A percentile compares a stretch with the other conserved stretches of the same genome.
phyloP scores from a whole-genome alignment of 805 yeast genomes.

The Kuraishia floccosa region DNA sequence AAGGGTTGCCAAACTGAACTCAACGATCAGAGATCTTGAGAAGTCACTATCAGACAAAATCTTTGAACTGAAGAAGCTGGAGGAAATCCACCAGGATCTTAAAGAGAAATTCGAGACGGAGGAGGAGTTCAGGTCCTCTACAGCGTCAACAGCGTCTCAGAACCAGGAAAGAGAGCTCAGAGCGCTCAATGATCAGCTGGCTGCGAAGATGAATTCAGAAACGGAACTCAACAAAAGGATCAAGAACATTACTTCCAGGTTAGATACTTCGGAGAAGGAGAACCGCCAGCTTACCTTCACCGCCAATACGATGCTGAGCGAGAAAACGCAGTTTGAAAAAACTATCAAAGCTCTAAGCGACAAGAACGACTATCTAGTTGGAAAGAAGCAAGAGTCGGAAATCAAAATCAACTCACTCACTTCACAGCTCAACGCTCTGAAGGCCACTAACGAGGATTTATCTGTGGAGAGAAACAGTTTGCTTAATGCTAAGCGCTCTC shows the following conservation, averaged over 20 bases:
- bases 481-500: conserved; percentile 32
- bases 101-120: conserved; percentile 39
- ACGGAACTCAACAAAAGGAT: conserved; percentile 53
- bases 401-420: conserved; percentile 30
- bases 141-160: conserved; percentile 14
- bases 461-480: conserved; percentile 52
- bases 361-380: conserved; percentile 28
- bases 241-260: conserved; percentile 47
- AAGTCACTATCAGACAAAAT: conserved; percentile 44
- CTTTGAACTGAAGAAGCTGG: conserved; percentile 38
- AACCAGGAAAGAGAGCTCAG: conserved; percentile 38
- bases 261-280: conserved; percentile 41
- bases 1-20: conserved; percentile 38
- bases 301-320: conserved; percentile 25
- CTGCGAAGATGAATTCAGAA: conserved; percentile 48
- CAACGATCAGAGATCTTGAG: conserved; percentile 38
- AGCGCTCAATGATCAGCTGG: conserved; percentile 39
- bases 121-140: conserved; percentile 21
- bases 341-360: conserved; percentile 26
- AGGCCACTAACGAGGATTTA: conserved; percentile 49
- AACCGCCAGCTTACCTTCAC: conserved; percentile 26
- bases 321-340: conserved; percentile 29
- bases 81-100: conserved; percentile 35
- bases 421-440: conserved; percentile 44
- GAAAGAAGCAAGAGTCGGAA: conserved; percentile 32